Percentiles rank a stretch among this genome's conserved stretches.
phyloP scores from a whole-genome alignment of 1,284 basidiomycete species.

The Rhodofomes roseus region DNA sequence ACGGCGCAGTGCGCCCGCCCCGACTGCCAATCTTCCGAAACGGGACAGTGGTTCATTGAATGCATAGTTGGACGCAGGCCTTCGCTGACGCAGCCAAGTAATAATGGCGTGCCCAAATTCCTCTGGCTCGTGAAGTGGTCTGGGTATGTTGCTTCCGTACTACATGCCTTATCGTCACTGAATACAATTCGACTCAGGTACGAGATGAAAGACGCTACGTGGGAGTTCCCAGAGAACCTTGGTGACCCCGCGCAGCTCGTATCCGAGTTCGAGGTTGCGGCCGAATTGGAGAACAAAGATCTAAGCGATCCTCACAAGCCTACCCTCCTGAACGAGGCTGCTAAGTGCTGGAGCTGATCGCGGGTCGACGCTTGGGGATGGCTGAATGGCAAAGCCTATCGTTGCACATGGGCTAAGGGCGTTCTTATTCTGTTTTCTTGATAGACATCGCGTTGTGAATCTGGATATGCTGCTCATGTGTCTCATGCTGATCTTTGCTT shows the following conservation, averaged over 20 bases:
- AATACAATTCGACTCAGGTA: not conserved
- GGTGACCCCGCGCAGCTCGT: conserved; percentile 7
- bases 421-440: too few relatives aligned
- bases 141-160: conserved; percentile 22
- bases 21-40: conserved; percentile 7
- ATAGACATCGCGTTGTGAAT: too few relatives aligned
- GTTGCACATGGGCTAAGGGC: not conserved
- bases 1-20: conserved; percentile 6
- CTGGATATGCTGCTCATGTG: too few relatives aligned
- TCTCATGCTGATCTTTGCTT: too few relatives aligned
- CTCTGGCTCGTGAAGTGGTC: conserved; percentile 36
- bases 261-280: conserved; percentile 8
- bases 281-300: conserved; percentile 7
- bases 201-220: not conserved
- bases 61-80: conserved; percentile 30
- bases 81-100: conserved; percentile 3
- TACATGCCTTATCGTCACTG: not conserved
- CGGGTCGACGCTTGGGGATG: too few relatives aligned
- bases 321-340: conserved; percentile 9
- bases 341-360: too few relatives aligned
- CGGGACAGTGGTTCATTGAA: conserved; percentile 27
- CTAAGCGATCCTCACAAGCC: not conserved
- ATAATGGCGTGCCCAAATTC: conserved; percentile 2
- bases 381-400: not conserved
- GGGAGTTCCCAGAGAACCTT: conserved; percentile 1